Percentiles rank a stretch among this genome's conserved stretches.
Conservation (phyloP, 345 rosid genomes). For the Turritis glabra region DNA sequence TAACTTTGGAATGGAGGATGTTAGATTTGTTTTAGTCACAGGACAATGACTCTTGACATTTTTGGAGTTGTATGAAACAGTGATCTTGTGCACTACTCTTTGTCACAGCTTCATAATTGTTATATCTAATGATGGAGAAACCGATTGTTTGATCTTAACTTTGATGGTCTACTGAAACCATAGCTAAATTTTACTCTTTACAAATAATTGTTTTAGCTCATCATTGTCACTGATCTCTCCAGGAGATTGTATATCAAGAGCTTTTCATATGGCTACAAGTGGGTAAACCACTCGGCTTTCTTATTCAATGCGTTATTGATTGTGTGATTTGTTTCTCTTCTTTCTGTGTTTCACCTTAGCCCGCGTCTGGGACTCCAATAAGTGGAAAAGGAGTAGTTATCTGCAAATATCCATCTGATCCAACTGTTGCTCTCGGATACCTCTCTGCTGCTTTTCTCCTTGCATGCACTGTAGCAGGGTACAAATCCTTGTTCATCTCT, state of each 20-base stretch:
- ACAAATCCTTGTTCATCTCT: constrained; percentile 64
- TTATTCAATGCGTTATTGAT: background rate
- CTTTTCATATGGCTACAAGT: background rate
- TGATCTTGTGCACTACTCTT: background rate
- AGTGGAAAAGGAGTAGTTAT: constrained; percentile 59
- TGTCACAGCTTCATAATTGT: background rate
- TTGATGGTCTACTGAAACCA: background rate
- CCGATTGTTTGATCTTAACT: background rate
- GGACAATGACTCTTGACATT: background rate
- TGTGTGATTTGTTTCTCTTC: constrained; percentile 11
- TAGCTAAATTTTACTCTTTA: background rate
- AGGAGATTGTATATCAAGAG: background rate
- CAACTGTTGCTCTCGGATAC: constrained; percentile 64
- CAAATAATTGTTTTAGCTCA: background rate
- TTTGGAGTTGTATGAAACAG: background rate
- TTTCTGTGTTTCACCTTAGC: constrained; percentile 41
- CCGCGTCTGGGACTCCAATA: constrained; percentile 66
- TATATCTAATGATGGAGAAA: background rate
- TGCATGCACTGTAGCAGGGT: constrained; percentile 53
- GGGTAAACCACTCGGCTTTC: background rate
- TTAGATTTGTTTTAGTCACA: background rate
- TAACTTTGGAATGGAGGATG: background rate
- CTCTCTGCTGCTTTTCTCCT: constrained; percentile 66
- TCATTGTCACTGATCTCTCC: background rate
- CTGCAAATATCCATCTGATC: constrained; percentile 87